Evolutionary conservation across 352 stramenopile genomes (phyloP).

Genomic region (Phytophthora cactorum): DNA sequence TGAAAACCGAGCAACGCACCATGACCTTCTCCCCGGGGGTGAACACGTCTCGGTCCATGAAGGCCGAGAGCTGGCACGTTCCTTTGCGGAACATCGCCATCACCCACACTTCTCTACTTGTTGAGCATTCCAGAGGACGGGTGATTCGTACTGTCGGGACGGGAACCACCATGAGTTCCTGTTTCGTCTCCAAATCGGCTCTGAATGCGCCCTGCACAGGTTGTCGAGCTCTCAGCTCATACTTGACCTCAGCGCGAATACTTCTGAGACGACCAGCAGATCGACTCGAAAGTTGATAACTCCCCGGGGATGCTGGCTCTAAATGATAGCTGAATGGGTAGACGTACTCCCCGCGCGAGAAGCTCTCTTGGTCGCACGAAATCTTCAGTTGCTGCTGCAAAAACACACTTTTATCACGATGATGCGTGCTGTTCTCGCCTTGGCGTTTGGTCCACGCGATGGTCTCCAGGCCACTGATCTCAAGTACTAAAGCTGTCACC

Average conservation of each 20-base stretch:
- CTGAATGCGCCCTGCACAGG: constrained; percentile 16
- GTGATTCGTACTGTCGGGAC: constrained; percentile 4
- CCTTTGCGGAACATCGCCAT: constrained; percentile 21
- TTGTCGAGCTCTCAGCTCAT: constrained; percentile 15
- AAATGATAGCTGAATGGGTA: constrained; percentile 23
- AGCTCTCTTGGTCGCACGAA: constrained; percentile 4
- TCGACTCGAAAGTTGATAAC: constrained; percentile 19
- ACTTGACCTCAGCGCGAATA: constrained; percentile 19
- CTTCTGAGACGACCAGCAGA: constrained; percentile 12
- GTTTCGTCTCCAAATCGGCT: constrained; percentile 17
- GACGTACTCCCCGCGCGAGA: constrained; percentile 10
- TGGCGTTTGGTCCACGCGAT: constrained; percentile 22
- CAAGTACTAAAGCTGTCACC: constrained; percentile 8
- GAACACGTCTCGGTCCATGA: constrained; percentile 21
- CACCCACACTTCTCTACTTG: constrained; percentile 11
- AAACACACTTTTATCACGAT: constrained; percentile 12
- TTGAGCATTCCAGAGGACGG: constrained; percentile 13
- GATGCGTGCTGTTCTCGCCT: constrained; percentile 9
- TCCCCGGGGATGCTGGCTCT: constrained; percentile 10
- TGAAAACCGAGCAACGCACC: constrained; percentile 27
- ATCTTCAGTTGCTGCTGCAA: constrained; percentile 9
- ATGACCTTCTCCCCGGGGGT: constrained; percentile 19
- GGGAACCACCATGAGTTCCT: constrained; percentile 7
- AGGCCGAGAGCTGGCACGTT: constrained; percentile 26
- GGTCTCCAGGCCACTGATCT: constrained; percentile 7